Evolutionary conservation across 2,329 filamentous ascomycete species (phyloP).

Genomic region (Aspergillus ibericus): DNA sequence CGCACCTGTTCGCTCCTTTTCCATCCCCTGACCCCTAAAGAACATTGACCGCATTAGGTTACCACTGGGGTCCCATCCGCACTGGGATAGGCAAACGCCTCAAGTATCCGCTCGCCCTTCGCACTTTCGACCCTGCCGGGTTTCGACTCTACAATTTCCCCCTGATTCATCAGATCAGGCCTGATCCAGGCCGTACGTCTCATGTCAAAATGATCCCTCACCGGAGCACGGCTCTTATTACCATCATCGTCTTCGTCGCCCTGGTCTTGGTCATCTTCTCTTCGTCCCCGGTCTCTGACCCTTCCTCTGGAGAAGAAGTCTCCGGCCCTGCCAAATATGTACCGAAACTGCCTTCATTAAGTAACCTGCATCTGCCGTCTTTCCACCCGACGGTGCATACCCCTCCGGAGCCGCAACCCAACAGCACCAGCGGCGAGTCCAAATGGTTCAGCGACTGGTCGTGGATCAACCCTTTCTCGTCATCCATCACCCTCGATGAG

Average conservation of each 20-base stretch:
- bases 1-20: background rate
- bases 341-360: slow-evolving; percentile 47
- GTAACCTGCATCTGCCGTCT: slow-evolving; percentile 61
- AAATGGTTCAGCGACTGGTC: slow-evolving; percentile 88
- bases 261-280: slow-evolving; percentile 47
- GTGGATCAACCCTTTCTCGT: slow-evolving; percentile 89
- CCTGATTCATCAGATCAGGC: background rate
- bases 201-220: slow-evolving; percentile 40
- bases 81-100: background rate
- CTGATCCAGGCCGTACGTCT: background rate
- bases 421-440: slow-evolving; percentile 74
- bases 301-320: slow-evolving; percentile 22
- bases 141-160: background rate
- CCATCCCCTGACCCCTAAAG: background rate
- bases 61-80: background rate
- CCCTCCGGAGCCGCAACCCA: slow-evolving; percentile 66
- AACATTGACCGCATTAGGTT: background rate
- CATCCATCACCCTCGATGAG: slow-evolving; percentile 74
- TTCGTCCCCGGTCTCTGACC: slow-evolving; percentile 34
- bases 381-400: slow-evolving; percentile 70
- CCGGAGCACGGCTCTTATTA: slow-evolving; percentile 43
- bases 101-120: background rate
- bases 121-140: too few relatives aligned
- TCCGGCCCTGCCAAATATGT: slow-evolving; percentile 33
- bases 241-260: slow-evolving; percentile 45